A percentile compares a stretch with the other conserved stretches of the same genome.
These are phyloP conservation scores for Colletotrichum scovillei DNA, from an alignment of 2,329 filamentous ascomycete genomes.

Conservation along the genomic window DNA sequence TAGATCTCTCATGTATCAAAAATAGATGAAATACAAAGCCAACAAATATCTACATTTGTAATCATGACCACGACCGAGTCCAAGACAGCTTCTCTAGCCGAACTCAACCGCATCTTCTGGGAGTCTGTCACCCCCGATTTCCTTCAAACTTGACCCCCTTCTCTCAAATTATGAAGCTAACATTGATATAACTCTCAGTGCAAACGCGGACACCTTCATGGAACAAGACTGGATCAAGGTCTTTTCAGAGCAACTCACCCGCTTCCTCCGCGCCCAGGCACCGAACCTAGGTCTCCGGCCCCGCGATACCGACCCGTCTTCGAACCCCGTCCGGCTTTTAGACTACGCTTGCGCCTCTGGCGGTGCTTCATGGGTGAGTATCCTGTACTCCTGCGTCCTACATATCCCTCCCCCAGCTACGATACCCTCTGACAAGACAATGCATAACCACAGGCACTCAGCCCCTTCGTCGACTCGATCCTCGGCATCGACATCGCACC, in stretches of 20 bases:
- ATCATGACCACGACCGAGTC: conserved; percentile 2
- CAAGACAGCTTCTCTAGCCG: conserved; percentile 18
- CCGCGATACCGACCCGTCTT: background rate
- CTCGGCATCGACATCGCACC: conserved; percentile 50
- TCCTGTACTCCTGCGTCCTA: background rate
- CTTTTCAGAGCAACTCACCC: conserved; percentile 25
- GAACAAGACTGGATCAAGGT: conserved; percentile 36
- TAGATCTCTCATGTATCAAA: background rate
- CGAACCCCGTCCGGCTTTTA: conserved; percentile 28
- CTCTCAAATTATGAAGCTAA: background rate
- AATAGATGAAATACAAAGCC: background rate
- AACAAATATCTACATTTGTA: background rate
- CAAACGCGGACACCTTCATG: conserved; percentile 25
- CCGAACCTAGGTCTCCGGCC: conserved; percentile 21
- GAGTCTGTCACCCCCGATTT: conserved; percentile 12
- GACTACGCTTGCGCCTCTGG: conserved; percentile 39
- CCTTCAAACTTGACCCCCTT: background rate
- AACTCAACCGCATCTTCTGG: conserved; percentile 34
- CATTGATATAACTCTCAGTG: background rate
- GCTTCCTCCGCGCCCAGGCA: conserved; percentile 30
- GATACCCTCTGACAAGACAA: background rate
- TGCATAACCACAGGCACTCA: conserved; percentile 42
- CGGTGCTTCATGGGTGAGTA: conserved; percentile 34
- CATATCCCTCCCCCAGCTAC: background rate
- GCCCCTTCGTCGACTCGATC: conserved; percentile 42